Evolutionary conservation across 192 early-diverging fungal genomes (phyloP).

Genomic region (Coemansia sp.): DNA sequence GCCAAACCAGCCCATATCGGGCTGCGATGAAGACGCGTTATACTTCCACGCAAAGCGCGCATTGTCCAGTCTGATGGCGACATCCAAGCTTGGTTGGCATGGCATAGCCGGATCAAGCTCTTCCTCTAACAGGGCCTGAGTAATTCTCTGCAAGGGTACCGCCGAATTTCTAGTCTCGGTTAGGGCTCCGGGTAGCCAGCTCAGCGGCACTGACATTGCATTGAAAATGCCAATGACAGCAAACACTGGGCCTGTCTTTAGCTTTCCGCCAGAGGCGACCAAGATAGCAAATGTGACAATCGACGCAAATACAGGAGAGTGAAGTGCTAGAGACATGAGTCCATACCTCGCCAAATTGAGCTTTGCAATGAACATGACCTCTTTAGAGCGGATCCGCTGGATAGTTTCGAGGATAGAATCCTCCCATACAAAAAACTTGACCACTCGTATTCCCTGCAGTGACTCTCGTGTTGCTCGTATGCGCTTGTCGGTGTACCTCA

Average conservation of each 20-base stretch:
- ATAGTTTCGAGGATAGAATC: constrained; percentile 32
- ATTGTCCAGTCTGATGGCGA: constrained; percentile 24
- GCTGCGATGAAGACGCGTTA: not conserved
- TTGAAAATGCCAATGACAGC: constrained; percentile 55
- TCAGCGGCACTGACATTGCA: constrained; percentile 46
- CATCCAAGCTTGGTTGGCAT: constrained; percentile 13
- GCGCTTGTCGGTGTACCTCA: constrained; percentile 49
- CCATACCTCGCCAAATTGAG: constrained; percentile 42
- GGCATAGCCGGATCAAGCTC: constrained; percentile 19
- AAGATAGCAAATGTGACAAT: constrained; percentile 41
- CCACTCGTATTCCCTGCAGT: constrained; percentile 67
- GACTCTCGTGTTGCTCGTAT: constrained; percentile 49
- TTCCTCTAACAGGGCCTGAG: constrained; percentile 38
- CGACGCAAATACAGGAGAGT: constrained; percentile 48
- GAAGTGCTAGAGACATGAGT: constrained; percentile 45
- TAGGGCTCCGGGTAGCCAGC: constrained; percentile 45
- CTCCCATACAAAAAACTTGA: constrained; percentile 74
- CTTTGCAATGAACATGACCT: constrained; percentile 32
- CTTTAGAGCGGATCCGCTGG: constrained; percentile 33
- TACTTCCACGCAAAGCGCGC: constrained; percentile 37
- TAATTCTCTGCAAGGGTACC: constrained; percentile 41
- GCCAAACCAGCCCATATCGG: constrained; percentile 13
- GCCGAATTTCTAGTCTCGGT: constrained; percentile 45
- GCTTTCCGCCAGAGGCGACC: constrained; percentile 24
- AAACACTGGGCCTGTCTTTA: constrained; percentile 45